These are phyloP conservation scores for Antarctomyces pellizariae DNA, from an alignment of 495 filamentous ascomycete genomes.

Conservation along the genomic window DNA sequence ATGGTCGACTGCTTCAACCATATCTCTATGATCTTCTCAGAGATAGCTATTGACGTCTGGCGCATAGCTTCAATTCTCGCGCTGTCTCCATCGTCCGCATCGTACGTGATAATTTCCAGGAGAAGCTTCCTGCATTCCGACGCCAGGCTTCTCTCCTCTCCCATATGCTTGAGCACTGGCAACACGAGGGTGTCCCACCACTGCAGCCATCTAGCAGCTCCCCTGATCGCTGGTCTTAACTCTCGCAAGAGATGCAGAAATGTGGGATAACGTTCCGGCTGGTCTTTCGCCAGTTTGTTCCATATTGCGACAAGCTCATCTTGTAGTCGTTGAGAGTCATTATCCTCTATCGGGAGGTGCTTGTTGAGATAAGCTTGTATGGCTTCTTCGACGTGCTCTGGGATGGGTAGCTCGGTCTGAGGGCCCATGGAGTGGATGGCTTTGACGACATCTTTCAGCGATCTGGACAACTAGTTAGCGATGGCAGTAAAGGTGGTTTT, in stretches of 20 bases:
- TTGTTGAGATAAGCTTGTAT: slow-evolving; percentile 38
- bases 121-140: slow-evolving; percentile 32
- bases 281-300: slow-evolving; percentile 26
- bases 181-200: slow-evolving; percentile 45
- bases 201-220: slow-evolving; percentile 26
- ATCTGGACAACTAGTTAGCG: slow-evolving; percentile 14
- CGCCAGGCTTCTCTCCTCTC: slow-evolving; percentile 31
- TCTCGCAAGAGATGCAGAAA: slow-evolving; percentile 36
- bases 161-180: slow-evolving; percentile 30
- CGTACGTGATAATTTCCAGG: slow-evolving; percentile 30
- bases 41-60: slow-evolving; percentile 21
- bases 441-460: slow-evolving; percentile 36
- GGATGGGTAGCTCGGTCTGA: slow-evolving; percentile 27
- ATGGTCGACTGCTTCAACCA: slow-evolving; percentile 32
- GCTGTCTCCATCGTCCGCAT: slow-evolving; percentile 25
- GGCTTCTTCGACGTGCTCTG: slow-evolving; percentile 29
- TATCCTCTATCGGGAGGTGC: slow-evolving; percentile 31
- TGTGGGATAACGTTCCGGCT: slow-evolving; percentile 27
- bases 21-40: slow-evolving; percentile 29
- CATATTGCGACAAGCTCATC: slow-evolving; percentile 40
- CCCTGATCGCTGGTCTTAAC: slow-evolving; percentile 31
- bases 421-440: slow-evolving; percentile 26
- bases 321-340: slow-evolving; percentile 34
- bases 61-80: slow-evolving; percentile 15
- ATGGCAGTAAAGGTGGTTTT: not conserved